Percentiles rank a stretch among this genome's conserved stretches.
Evolutionary conservation across 1,284 basidiomycete genomes (phyloP).

Genomic region (Papiliotrema flavescens): DNA sequence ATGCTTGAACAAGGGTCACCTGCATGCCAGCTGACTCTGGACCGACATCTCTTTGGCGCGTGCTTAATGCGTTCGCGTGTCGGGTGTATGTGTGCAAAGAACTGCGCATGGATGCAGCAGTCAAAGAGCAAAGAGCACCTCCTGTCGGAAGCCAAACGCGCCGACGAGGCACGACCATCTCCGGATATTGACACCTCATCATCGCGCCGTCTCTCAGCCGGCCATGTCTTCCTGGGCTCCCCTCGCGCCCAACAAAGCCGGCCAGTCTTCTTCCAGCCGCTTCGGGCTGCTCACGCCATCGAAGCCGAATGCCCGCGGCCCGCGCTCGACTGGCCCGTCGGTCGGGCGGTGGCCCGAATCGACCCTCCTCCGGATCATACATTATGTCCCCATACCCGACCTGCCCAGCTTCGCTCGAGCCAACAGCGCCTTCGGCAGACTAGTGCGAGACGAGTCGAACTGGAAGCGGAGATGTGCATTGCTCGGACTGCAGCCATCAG

Average conservation of each 20-base stretch:
- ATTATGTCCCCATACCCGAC: slow-evolving; percentile 70
- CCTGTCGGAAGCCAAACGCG: no score
- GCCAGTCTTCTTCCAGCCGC: neutral
- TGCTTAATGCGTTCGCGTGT: no score
- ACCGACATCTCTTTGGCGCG: no score
- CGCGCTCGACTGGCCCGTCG: slow-evolving; percentile 45
- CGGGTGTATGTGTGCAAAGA: no score
- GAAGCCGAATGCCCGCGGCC: slow-evolving; percentile 52
- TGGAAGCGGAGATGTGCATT: slow-evolving; percentile 70
- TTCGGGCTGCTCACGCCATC: slow-evolving; percentile 39
- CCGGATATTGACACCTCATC: no score
- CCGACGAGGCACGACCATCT: no score
- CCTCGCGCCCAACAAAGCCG: neutral
- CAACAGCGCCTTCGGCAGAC: slow-evolving; percentile 61
- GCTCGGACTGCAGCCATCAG: slow-evolving; percentile 52
- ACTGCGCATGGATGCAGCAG: no score
- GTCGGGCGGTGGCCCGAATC: slow-evolving; percentile 75
- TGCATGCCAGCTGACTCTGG: no score
- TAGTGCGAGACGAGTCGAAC: slow-evolving; percentile 66
- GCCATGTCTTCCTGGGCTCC: neutral
- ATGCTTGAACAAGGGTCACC: no score
- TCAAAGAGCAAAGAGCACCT: no score
- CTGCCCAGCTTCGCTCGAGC: slow-evolving; percentile 67
- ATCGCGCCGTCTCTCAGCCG: no score
- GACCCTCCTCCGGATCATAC: slow-evolving; percentile 68